A percentile compares a stretch with the other conserved stretches of the same genome.
Evolutionary conservation across 257 asterid species (phyloP).

Genomic region (Plantago ovata): DNA sequence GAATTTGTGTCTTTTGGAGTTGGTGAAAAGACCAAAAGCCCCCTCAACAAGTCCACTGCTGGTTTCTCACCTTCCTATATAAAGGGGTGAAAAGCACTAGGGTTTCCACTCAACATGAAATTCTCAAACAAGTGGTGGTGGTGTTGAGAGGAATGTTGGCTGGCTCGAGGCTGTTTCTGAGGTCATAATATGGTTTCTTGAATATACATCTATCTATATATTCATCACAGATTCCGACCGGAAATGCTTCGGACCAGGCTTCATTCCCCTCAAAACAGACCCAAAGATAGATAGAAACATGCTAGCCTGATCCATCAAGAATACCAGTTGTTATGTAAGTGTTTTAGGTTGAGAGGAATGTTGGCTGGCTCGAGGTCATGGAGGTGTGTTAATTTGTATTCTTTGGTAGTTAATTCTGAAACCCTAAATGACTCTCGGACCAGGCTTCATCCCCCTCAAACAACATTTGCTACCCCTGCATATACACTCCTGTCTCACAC

Average conservation of each 20-base stretch:
- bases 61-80: background rate
- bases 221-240: background rate
- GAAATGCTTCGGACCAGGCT: constrained; percentile 84
- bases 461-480: constrained; percentile 25
- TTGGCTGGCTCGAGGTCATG: constrained; percentile 63
- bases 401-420: background rate
- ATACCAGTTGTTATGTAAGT: constrained; percentile 12
- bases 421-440: constrained; percentile 52
- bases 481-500: background rate
- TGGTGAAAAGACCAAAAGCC: background rate
- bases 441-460: constrained; percentile 74
- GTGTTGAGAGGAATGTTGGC: constrained; percentile 78
- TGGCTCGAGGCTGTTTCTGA: constrained; percentile 61
- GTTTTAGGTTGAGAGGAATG: constrained; percentile 47
- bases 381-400: constrained; percentile 9
- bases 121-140: constrained; percentile 1
- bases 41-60: background rate
- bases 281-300: background rate
- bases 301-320: background rate
- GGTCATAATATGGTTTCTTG: constrained; percentile 1
- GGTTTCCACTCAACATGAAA: constrained; percentile 7
- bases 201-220: background rate
- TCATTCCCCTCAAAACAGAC: constrained; percentile 66
- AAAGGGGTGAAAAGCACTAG: constrained; percentile 27
- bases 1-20: constrained; percentile 36